Base-by-base conservation (phyloP, 345 rosid species). In the Populus euphratica region DNA sequence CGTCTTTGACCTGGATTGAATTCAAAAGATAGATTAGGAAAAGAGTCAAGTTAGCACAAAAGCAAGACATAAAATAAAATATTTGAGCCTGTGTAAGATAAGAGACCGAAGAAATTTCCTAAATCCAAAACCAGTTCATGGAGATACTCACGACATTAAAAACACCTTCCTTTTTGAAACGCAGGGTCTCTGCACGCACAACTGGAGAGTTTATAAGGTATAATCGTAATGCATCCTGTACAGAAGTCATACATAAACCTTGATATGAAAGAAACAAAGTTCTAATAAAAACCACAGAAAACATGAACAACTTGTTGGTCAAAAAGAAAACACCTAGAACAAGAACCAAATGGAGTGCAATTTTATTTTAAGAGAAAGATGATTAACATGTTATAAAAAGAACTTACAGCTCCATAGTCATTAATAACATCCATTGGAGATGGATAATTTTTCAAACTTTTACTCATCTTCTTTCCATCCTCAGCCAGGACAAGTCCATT, bases 381-480 rank as follows among this genome's bases (percentile, higher is more conserved):
- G 1, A 63, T 44, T 41, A 13, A 50, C 25, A 29, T n/a, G 17
- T 31, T 63, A 21, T 29, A 62, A 43, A 20, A 67, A 63, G 23
- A 64, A 86, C 97, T 87, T 89, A 96, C 99, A 77, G 99, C 99
- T 68, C 99, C 99, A 75, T 94, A 90, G 68, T 92, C 96, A 86
- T 90, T 78, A 68, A 96, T 94, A 75, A 96, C 94, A 20, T 96
- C 95, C 83, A 88, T 74, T 47, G 99, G 99, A 18, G 95, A 88
- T 35, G 99, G 99, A 83, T 94, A 96, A 76, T 96, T 96, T 82
- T 83, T 89, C 83, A 94, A 83, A 72, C 87, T 94, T 84, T 96
- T 94, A 86, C 92, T 86, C 99, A 96, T 96, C 90, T 96, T 96
- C 85, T 90, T 96, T 67, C 99, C 99, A 90, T 96, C 99, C 80